A percentile compares a stretch with the other conserved stretches of the same genome.
phyloP scores from a whole-genome alignment of 2,329 filamentous ascomycete species.

The Graphilbum fragrans region DNA sequence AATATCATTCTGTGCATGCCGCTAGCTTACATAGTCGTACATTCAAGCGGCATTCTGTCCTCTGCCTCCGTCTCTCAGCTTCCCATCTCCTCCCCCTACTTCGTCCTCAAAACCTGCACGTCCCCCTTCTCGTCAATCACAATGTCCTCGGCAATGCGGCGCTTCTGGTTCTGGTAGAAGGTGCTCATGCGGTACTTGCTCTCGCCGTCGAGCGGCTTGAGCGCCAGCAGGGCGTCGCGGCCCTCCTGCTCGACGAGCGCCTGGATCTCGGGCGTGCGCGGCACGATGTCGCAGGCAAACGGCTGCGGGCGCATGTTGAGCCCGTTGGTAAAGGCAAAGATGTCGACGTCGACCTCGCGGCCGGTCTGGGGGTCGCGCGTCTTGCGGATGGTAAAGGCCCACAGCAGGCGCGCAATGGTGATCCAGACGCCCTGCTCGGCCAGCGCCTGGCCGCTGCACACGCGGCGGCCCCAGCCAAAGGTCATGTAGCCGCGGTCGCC shows the following conservation, averaged over 20 bases:
- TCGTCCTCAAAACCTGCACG: slow-evolving; percentile 13
- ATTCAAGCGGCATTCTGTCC: too few species aligned
- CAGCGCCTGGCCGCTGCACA: slow-evolving; percentile 40
- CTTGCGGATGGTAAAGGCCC: slow-evolving; percentile 40
- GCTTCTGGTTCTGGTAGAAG: slow-evolving; percentile 27
- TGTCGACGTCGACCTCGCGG: slow-evolving; percentile 38
- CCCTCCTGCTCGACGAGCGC: slow-evolving; percentile 40
- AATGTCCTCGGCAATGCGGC: slow-evolving; percentile 13
- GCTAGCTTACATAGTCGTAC: too few species aligned
- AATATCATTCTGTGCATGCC: too few species aligned
- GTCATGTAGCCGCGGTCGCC: slow-evolving; percentile 39
- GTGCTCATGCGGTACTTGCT: slow-evolving; percentile 45
- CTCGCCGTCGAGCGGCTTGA: slow-evolving; percentile 40
- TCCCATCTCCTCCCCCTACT: too few species aligned
- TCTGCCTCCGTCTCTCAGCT: too few species aligned
- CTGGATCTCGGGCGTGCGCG: slow-evolving; percentile 33
- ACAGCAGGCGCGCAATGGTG: slow-evolving; percentile 42
- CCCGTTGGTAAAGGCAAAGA: slow-evolving; percentile 40
- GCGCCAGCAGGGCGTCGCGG: slow-evolving; percentile 33
- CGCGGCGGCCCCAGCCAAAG: slow-evolving; percentile 42
- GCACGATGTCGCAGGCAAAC: slow-evolving; percentile 40
- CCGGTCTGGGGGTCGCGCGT: slow-evolving; percentile 19
- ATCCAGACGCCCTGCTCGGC: slow-evolving; percentile 50
- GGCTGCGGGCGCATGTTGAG: slow-evolving; percentile 45
- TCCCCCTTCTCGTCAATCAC: slow-evolving; percentile 16